Percentiles rank a stretch among this genome's conserved stretches.
phyloP scores from a whole-genome alignment of 805 yeast genomes.

The Candida khao-thaluensis region DNA sequence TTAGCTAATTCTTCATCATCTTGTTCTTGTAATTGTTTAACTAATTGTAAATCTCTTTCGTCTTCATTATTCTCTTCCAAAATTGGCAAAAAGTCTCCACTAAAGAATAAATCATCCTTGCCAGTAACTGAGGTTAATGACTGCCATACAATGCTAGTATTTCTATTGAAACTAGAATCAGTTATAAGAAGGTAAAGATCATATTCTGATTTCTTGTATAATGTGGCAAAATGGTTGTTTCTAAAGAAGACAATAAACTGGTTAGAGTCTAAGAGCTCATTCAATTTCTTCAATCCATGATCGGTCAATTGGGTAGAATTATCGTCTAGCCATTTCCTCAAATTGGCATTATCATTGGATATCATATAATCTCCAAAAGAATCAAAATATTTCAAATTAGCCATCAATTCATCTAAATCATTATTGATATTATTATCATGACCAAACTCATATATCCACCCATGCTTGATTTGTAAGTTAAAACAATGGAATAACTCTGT shows the following conservation, averaged over 20 bases:
- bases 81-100: slow-evolving; percentile 60
- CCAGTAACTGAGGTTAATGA: slow-evolving; percentile 68
- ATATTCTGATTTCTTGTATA: slow-evolving; percentile 49
- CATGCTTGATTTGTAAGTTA: slow-evolving; percentile 69
- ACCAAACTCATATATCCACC: slow-evolving; percentile 54
- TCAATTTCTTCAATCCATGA: slow-evolving; percentile 55
- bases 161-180: slow-evolving; percentile 61
- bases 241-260: slow-evolving; percentile 74
- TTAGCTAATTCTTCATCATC: slow-evolving; percentile 55
- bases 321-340: slow-evolving; percentile 43
- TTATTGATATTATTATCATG: background rate
- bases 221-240: slow-evolving; percentile 84
- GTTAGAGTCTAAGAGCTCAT: slow-evolving; percentile 45
- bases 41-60: slow-evolving; percentile 32
- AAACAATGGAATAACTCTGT: slow-evolving; percentile 57
- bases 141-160: slow-evolving; percentile 75
- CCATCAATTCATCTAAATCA: slow-evolving; percentile 5
- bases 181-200: slow-evolving; percentile 67
- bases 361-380: slow-evolving; percentile 58
- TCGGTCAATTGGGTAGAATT: slow-evolving; percentile 77
- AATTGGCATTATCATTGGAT: slow-evolving; percentile 12
- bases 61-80: slow-evolving; percentile 18
- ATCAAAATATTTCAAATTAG: slow-evolving; percentile 37
- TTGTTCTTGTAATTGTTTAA: slow-evolving; percentile 52
- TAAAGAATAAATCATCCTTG: slow-evolving; percentile 62